phyloP scores from a whole-genome alignment of 108 stramenopile genomes.

The Fragilaria radians region DNA sequence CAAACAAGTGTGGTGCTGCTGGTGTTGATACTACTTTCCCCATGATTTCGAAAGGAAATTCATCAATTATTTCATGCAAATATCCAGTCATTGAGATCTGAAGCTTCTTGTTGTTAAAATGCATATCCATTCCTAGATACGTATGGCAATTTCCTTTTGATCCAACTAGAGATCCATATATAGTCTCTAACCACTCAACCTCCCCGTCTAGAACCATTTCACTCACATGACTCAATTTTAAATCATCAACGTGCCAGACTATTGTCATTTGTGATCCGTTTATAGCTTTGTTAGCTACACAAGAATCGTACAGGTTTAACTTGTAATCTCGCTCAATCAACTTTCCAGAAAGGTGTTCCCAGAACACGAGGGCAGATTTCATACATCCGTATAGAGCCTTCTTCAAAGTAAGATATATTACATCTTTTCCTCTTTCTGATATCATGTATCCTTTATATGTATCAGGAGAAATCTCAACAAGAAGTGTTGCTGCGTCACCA shows the following conservation, averaged over 20 bases:
- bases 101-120: slow-evolving; percentile 6
- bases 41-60: no score
- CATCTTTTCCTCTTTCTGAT: slow-evolving; percentile 12
- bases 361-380: slow-evolving; percentile 14
- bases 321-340: slow-evolving; percentile 20
- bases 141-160: slow-evolving; percentile 9
- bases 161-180: slow-evolving; percentile 1
- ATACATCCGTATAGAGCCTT: slow-evolving; percentile 23
- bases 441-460: slow-evolving; percentile 8
- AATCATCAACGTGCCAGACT: slow-evolving; percentile 23
- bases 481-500: slow-evolving; percentile 8
- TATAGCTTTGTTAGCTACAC: slow-evolving; percentile 28
- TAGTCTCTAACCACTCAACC: slow-evolving; percentile 12
- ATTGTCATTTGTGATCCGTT: slow-evolving; percentile 17
- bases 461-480: slow-evolving; percentile 10
- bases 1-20: no score
- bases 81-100: slow-evolving; percentile 14
- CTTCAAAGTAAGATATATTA: slow-evolving; percentile 12
- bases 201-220: slow-evolving; percentile 1
- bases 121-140: no score
- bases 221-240: slow-evolving; percentile 29
- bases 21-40: no score
- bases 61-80: slow-evolving; percentile 8
- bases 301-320: slow-evolving; percentile 38
- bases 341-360: not conserved